phyloP scores from a whole-genome alignment of 108 stramenopile species.

The Pseudonitzschia multistriata region DNA sequence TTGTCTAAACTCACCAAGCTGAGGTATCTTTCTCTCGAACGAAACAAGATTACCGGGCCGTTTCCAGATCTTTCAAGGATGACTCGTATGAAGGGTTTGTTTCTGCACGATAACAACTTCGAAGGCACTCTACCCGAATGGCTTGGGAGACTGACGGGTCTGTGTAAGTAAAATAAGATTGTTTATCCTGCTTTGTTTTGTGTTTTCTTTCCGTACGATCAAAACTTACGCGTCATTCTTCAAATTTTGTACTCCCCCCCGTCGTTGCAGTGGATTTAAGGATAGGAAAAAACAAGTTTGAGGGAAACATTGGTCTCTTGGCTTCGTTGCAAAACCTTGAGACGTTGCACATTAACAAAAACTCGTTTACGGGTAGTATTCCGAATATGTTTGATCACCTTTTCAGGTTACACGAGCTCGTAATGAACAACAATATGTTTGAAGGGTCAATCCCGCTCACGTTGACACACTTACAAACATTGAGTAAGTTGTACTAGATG shows the following conservation, averaged over 20 bases:
- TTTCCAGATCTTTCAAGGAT: slow-evolving; percentile 24
- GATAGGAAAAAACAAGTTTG: slow-evolving; percentile 19
- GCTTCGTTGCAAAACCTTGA: slow-evolving; percentile 12
- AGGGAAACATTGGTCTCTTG: slow-evolving; percentile 14
- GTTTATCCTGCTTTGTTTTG: too few species aligned
- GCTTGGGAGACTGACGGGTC: slow-evolving; percentile 35
- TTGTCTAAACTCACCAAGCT: slow-evolving; percentile 21
- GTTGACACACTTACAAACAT: slow-evolving; percentile 30
- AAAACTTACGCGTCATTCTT: background rate
- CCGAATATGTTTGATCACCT: slow-evolving; percentile 25
- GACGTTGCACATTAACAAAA: slow-evolving; percentile 17
- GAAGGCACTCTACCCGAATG: slow-evolving; percentile 27
- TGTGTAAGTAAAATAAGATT: slow-evolving; percentile 24
- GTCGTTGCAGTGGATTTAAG: slow-evolving; percentile 19
- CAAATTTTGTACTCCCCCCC: background rate
- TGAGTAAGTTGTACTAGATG: slow-evolving; percentile 20
- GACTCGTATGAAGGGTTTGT: slow-evolving; percentile 8
- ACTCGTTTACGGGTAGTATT: slow-evolving; percentile 25
- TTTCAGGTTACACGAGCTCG: slow-evolving; percentile 20
- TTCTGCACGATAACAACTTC: slow-evolving; percentile 30
- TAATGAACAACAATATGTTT: slow-evolving; percentile 31
- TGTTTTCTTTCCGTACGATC: background rate
- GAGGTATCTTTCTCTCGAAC: slow-evolving; percentile 26
- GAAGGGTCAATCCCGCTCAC: slow-evolving; percentile 39
- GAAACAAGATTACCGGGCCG: slow-evolving; percentile 40